Base-by-base conservation (phyloP, 177 flowering plant genomes). In the Vitis hybrid region DNA sequence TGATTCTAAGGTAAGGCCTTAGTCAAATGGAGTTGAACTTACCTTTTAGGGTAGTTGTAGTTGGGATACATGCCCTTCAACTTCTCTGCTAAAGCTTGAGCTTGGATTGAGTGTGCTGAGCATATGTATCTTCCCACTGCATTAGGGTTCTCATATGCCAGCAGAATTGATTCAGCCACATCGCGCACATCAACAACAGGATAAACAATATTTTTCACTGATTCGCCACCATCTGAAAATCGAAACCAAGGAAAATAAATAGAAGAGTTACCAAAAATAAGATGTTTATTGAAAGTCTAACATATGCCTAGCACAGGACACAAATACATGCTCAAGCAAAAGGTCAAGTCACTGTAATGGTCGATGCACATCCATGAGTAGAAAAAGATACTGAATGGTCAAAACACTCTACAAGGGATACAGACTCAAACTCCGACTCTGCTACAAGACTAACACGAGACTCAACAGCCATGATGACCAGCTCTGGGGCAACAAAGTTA, bases 41-140 rank as follows among this genome's bases (percentile, higher is more conserved):
- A 63, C 66, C 48, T 57, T 19, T 16, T 45, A 5, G 62, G 62
- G 13, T 57, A 56, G 16, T 16, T 68, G 70, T 52, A 55, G 29
- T 68, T 45, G 0, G 70, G 70, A 48, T 57, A 68, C 13, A 68
- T 15, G 6, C 52, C 48, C 70, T 29, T 68, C 16, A 68, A 48
- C 70, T 56, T 68, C 3, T 68, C 19, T 8, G n/a, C 53, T 62
- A 57, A 57, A 39, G n/a, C 70, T 8, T 45, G 52, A 7, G 10
- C 14, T n/a, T 5, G 33, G 14, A 68, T 68, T 3, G 10, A 13
- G 18, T 68, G 26, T 10, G 53, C 15, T 19, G 52, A 16, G n/a
- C 70, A 68, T 33, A 68, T 68, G 31, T 58, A 56, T 48, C 62
- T 53, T 16, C 70, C 70, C 19, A 39, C 62, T 11, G 70, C 70